Percentiles rank a stretch among this genome's conserved stretches.
Conservation (phyloP, 2,329 filamentous ascomycete genomes). For the Tricladium varicosporioides region DNA sequence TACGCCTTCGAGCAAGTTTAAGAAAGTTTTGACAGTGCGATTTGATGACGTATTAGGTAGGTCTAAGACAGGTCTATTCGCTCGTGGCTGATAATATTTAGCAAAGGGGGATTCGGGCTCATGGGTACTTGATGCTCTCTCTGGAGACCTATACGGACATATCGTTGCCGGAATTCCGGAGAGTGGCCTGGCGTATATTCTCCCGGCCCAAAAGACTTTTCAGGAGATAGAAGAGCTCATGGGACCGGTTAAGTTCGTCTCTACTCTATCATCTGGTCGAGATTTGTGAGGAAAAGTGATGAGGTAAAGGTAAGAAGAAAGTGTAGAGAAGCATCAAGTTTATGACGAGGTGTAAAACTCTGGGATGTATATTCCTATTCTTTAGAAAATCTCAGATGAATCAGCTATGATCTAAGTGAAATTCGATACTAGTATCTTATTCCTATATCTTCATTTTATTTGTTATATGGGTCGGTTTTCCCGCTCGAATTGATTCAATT, state of each 20-base stretch:
- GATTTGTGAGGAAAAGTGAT: no score
- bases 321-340: no score
- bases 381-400: no score
- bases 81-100: not conserved
- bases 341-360: no score
- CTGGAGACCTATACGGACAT: conserved; percentile 19
- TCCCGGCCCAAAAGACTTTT: conserved; percentile 6
- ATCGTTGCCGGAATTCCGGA: conserved; percentile 16
- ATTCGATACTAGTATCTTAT: no score
- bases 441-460: no score
- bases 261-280: no score
- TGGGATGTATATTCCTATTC: no score
- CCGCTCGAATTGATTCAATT: no score
- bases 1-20: not conserved
- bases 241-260: not conserved
- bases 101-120: conserved; percentile 20
- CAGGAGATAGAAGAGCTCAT: conserved; percentile 6
- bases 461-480: no score
- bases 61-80: not conserved
- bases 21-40: not conserved
- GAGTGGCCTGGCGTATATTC: not conserved
- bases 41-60: not conserved
- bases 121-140: conserved; percentile 21
- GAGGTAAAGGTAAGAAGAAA: no score
- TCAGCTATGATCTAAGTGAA: no score